Conservation (phyloP, 306 rosid genomes). For the Fagus sylvatica region DNA sequence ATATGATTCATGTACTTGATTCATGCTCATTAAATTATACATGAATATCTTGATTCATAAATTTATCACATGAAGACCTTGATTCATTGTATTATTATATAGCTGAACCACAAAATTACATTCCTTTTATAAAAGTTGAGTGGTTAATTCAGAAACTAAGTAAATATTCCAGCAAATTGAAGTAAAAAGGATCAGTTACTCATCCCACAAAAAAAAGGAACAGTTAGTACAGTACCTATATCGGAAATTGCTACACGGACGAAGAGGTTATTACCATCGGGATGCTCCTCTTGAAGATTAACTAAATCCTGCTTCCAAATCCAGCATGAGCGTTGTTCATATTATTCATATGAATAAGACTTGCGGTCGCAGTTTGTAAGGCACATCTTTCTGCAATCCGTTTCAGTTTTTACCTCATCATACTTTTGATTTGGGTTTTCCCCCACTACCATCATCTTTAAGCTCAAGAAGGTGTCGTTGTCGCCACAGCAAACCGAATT, state of each 20-base stretch:
- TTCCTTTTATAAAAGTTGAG: no score
- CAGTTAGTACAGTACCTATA: slow-evolving; percentile 28
- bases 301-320: slow-evolving; percentile 26
- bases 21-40: no score
- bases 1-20: no score
- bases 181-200: no score
- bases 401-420: rapidly evolving
- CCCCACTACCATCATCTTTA: background rate
- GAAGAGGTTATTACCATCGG: background rate
- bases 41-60: no score
- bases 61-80: no score
- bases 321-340: background rate
- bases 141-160: no score
- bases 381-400: slow-evolving; percentile 29
- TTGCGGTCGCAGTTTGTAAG: background rate
- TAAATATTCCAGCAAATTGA: no score
- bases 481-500: background rate
- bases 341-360: slow-evolving; percentile 48
- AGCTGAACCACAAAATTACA: no score
- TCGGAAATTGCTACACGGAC: slow-evolving; percentile 26
- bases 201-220: no score
- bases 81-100: no score
- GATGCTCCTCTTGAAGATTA: slow-evolving; percentile 25
- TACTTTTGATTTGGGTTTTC: background rate
- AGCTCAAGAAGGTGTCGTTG: slow-evolving; percentile 15